Conservation (phyloP, 176 grass and related monocot genomes). For the maize (Zea mays) region Zm-B73-REFERENCE-NAM-5.0 NC_050098.1:181605501-181606000, state of each 20-base stretch:
- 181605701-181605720: background rate
- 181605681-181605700: background rate
- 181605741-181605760: constrained; percentile 12
- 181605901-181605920: background rate
- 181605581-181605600: constrained; percentile 37
- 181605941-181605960: background rate
- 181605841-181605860: constrained; percentile 34
- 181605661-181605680: background rate
- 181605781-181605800: constrained; percentile 15
- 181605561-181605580: too few species aligned
- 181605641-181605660: too few species aligned
- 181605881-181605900: constrained; percentile 33
- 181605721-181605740: background rate
- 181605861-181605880: constrained; percentile 32
- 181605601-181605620: constrained; percentile 12
- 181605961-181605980: background rate
- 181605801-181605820: constrained; percentile 38
- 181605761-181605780: constrained; percentile 22
- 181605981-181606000: too few species aligned
- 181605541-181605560: too few species aligned
- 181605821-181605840: constrained; percentile 43
- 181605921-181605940: background rate
- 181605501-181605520: too few species aligned
- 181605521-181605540: too few species aligned
- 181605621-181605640: background rate